These are phyloP conservation scores for Lipomyces kockii DNA, from an alignment of 805 yeast species.

Conservation along the genomic window DNA sequence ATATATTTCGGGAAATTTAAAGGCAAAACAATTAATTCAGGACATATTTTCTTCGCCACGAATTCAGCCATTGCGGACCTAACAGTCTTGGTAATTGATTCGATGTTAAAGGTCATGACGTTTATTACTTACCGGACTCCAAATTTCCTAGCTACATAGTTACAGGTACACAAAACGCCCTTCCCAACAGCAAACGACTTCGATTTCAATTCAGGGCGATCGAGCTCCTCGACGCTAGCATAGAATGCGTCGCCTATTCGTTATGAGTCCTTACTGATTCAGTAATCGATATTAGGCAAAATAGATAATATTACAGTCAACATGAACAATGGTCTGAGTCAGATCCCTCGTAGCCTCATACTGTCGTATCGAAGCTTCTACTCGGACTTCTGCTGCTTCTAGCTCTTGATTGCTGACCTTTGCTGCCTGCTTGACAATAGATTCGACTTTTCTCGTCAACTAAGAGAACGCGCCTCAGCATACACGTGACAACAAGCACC, in stretches of 20 bases:
- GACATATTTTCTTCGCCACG: constrained; percentile 67
- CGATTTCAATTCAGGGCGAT: constrained; percentile 59
- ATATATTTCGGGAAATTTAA: constrained; percentile 80
- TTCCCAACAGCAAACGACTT: constrained; percentile 70
- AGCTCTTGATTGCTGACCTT: constrained; percentile 25
- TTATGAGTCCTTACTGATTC: neutral
- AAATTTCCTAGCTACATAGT: constrained; percentile 76
- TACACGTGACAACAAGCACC: neutral
- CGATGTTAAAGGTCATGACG: neutral
- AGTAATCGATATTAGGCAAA: neutral
- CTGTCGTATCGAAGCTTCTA: constrained; percentile 17
- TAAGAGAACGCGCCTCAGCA: neutral
- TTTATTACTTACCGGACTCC: constrained; percentile 56
- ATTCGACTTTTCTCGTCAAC: constrained; percentile 28
- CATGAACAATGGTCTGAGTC: constrained; percentile 38
- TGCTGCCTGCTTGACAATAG: constrained; percentile 14
- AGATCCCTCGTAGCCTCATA: constrained; percentile 33
- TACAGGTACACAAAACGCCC: constrained; percentile 68
- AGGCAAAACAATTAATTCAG: constrained; percentile 63
- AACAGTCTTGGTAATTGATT: neutral
- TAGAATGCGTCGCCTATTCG: constrained; percentile 77
- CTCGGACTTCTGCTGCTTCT: constrained; percentile 27
- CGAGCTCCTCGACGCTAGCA: constrained; percentile 79
- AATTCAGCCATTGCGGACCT: constrained; percentile 90
- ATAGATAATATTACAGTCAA: constrained; percentile 34